Evolutionary conservation across 148 eudicot species (phyloP).

Genomic region (Hydrangea macrophylla): DNA sequence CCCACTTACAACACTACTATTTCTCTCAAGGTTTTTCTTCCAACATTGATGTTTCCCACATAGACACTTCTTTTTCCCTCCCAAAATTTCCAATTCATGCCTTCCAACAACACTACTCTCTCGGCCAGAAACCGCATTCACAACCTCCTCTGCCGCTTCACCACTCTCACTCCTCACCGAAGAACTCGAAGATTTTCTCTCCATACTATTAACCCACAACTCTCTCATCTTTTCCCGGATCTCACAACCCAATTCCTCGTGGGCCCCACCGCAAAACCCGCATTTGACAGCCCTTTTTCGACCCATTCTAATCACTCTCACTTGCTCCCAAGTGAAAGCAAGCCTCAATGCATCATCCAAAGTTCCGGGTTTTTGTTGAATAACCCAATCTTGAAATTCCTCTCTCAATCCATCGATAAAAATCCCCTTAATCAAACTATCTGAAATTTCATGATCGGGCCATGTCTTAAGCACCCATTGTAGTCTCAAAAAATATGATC

Average conservation of each 20-base stretch:
- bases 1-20: neutral
- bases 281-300: neutral
- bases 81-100: neutral
- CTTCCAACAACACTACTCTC: neutral
- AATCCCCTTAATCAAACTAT: slow-evolving; percentile 1
- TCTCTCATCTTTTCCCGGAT: slow-evolving; percentile 15
- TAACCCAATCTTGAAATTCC: slow-evolving; percentile 16
- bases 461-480: slow-evolving; percentile 19
- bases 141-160: neutral
- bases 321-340: slow-evolving; percentile 24
- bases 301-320: slow-evolving; percentile 1
- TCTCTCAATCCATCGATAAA: slow-evolving; percentile 21
- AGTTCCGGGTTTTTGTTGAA: slow-evolving; percentile 11
- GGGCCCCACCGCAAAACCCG: slow-evolving; percentile 11
- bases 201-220: neutral
- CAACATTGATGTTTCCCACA: slow-evolving; percentile 18
- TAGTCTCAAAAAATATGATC: slow-evolving; percentile 22
- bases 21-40: slow-evolving; percentile 20
- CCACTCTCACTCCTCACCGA: neutral
- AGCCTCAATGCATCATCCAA: slow-evolving; percentile 16
- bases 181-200: neutral
- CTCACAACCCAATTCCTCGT: slow-evolving; percentile 17
- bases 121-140: neutral
- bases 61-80: slow-evolving; percentile 7
- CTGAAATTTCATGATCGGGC: slow-evolving; percentile 16